phyloP scores from a whole-genome alignment of 441 rosid species.

The Pelargonium australe region DNA sequence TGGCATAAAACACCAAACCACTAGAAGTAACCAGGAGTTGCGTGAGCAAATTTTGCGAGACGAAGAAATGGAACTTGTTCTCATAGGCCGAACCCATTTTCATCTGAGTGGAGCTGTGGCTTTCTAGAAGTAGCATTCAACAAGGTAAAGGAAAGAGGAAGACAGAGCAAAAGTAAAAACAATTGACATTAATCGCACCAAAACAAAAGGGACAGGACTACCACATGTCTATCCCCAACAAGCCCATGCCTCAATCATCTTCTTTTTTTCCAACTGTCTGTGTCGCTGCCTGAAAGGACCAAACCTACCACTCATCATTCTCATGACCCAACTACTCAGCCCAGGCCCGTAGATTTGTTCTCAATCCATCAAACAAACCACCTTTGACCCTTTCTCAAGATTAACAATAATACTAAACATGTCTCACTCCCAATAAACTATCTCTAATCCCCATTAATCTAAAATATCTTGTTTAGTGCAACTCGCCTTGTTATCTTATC shows the following conservation, averaged over 20 bases:
- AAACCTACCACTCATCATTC: not conserved
- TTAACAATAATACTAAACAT: no score
- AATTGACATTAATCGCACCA: no score
- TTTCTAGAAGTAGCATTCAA: not conserved
- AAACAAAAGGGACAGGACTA: not conserved
- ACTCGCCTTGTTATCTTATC: no score
- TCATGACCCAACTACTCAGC: not conserved
- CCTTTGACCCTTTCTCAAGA: no score
- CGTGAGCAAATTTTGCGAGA: no score
- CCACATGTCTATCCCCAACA: not conserved
- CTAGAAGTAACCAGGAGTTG: no score
- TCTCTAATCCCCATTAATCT: not conserved
- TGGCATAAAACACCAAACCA: no score
- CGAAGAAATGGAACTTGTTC: no score
- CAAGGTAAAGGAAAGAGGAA: not conserved
- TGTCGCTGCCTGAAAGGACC: not conserved
- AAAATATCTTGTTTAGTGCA: not conserved
- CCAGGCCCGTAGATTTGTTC: not conserved
- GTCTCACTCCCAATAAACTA: no score
- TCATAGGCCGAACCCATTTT: no score
- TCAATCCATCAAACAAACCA: no score
- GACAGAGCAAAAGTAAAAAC: not conserved
- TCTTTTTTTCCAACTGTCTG: not conserved
- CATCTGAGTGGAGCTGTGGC: not conserved
- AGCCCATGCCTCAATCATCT: not conserved